Percentiles rank a stretch among this genome's conserved stretches.
Evolutionary conservation across 2,329 filamentous ascomycete genomes (phyloP).

Genomic region (Talaromyces sp.): DNA sequence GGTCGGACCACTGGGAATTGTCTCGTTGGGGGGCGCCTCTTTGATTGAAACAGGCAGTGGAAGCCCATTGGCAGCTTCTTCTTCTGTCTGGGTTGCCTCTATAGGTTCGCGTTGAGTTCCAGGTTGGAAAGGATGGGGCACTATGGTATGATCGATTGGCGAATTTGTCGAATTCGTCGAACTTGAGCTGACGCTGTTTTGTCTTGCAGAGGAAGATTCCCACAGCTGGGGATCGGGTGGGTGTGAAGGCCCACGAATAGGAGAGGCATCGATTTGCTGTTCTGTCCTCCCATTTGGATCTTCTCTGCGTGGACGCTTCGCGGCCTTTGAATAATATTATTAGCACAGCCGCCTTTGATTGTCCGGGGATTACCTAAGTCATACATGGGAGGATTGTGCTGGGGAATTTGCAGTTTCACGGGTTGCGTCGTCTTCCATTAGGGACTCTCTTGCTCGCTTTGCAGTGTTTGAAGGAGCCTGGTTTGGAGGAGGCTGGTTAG

Average conservation of each 20-base stretch:
- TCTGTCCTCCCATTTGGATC: background rate
- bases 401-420: background rate
- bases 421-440: background rate
- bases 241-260: background rate
- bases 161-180: background rate
- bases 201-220: background rate
- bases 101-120: background rate
- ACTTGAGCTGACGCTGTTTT: background rate
- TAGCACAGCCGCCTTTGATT: background rate
- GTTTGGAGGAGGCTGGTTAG: background rate
- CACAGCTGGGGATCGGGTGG: background rate
- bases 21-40: background rate
- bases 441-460: background rate
- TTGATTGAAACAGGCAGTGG: background rate
- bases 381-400: background rate
- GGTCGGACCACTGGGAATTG: background rate
- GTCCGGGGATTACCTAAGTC: background rate
- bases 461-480: background rate
- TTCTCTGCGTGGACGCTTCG: background rate
- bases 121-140: background rate
- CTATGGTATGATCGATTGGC: background rate
- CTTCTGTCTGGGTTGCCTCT: background rate
- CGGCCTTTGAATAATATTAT: background rate
- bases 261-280: background rate
- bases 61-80: background rate